Conservation (phyloP, 1,284 basidiomycete species). For the Cryptococcus jaspeensis region DNA sequence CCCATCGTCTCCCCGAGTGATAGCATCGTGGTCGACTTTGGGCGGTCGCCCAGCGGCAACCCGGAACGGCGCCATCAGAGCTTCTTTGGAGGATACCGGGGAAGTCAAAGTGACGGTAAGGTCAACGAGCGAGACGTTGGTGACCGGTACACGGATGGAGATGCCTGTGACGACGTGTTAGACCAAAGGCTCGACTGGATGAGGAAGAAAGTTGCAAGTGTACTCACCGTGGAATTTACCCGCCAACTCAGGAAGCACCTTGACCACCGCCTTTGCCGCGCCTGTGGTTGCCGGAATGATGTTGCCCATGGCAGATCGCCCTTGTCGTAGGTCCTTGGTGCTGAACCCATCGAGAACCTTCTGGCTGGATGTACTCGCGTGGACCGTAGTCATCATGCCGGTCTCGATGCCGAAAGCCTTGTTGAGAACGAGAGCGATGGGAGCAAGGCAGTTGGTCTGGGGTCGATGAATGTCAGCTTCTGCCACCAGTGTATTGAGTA, state of each 20-base stretch:
- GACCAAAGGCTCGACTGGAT: background rate
- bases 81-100: constrained; percentile 44
- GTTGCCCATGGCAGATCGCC: constrained; percentile 29
- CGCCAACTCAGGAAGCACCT: constrained; percentile 51
- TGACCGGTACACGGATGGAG: constrained; percentile 52
- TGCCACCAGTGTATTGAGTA: background rate
- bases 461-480: background rate
- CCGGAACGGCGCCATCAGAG: constrained; percentile 47
- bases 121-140: constrained; percentile 53
- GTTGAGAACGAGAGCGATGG: constrained; percentile 49
- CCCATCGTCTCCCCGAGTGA: background rate
- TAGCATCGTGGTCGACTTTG: constrained; percentile 5
- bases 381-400: constrained; percentile 54
- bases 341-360: constrained; percentile 52
- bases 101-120: constrained; percentile 48
- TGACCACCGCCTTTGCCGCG: constrained; percentile 50
- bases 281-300: constrained; percentile 52
- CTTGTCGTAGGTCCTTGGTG: constrained; percentile 49
- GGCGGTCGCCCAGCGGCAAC: constrained; percentile 30
- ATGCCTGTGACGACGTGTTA: constrained; percentile 33
- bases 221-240: constrained; percentile 51
- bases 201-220: background rate
- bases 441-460: constrained; percentile 53
- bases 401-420: constrained; percentile 49
- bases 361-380: constrained; percentile 51